Conservation (phyloP, 2,329 filamentous ascomycete species). For the Zymoseptoria passerinii region DNA sequence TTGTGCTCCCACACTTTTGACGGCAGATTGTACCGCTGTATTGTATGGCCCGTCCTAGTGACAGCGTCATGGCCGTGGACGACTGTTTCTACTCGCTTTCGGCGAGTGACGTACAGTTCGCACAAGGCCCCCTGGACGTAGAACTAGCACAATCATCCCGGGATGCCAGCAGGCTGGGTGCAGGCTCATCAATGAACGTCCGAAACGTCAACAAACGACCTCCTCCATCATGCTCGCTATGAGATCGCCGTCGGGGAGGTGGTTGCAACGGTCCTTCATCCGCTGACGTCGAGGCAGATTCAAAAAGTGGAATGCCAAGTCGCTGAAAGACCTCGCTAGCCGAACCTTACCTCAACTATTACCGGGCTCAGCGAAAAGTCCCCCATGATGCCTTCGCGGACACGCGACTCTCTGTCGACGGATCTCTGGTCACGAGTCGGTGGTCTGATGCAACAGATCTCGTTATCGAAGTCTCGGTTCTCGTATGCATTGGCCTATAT, state of each 20-base stretch:
- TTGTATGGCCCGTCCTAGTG: no score
- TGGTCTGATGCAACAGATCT: no score
- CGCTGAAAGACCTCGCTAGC: not conserved
- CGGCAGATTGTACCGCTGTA: no score
- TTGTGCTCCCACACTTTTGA: not conserved
- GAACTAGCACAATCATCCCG: not conserved
- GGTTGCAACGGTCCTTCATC: not conserved
- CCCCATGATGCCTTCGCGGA: not conserved
- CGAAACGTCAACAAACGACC: not conserved
- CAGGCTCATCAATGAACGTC: not conserved
- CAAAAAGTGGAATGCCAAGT: not conserved
- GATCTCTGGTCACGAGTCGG: not conserved
- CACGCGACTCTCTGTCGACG: not conserved
- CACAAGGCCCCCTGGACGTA: not conserved
- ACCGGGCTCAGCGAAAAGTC: not conserved
- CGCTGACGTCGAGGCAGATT: not conserved
- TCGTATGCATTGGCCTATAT: not conserved
- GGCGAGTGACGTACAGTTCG: not conserved
- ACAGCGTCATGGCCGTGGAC: not conserved
- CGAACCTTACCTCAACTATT: not conserved
- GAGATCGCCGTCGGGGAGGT: not conserved
- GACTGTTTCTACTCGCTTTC: not conserved
- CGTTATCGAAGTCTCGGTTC: no score
- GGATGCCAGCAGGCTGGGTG: no score
- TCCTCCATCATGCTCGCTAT: not conserved